Base-by-base conservation (phyloP, 768 basidiomycete species). In the Trametopsis cervina region DNA sequence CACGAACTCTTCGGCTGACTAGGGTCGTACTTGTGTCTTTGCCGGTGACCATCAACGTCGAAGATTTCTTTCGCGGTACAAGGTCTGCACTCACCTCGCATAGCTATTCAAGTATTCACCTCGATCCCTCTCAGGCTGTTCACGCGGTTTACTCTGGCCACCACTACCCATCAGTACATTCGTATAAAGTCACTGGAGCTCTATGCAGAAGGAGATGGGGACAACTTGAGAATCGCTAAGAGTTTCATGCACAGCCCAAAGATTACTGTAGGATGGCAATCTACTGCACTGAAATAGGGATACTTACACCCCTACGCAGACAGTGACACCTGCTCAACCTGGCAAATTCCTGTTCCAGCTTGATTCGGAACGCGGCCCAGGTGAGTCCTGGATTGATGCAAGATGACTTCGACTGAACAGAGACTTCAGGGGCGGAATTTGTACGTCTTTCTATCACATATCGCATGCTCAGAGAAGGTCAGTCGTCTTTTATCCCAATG, bases 31-130 rank as follows among this genome's bases (percentile, higher is more conserved):
- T 76, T 12, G 81, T 85, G 5, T 75, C 85, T 0, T 71, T 97
- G 3, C 94, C 95, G 0, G 72, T 99, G 38, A 80, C 86, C 2
- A 88, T 97, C 49, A 96, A 94, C 49, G 95, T 98, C 0, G 89
- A 97, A 65, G 96, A 99, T 62, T 94, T 91, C 65, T 97, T 98
- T 72, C 81, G 95, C 18, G 85, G 85, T 22, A 72, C 79, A 47
- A 83, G 81, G 95, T 92, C 29, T 38, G 73, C 39, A 4, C 12
- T 22, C 11, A 23, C n/a, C 15, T 39, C 12, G 17, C 6, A 6
- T 15, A 10, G 20, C 12, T 26, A 13, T 27, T 5, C 12, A 13
- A 10, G 12, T 2, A 38, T 35, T 35, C 20, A 17, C 24, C 40
- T 20, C 18, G 17, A 2, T 17, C 27, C 26, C 36, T 26, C n/a